Base-by-base conservation (phyloP, 176 grass and related monocot genomes). In the Guadua angustifolia region DNA sequence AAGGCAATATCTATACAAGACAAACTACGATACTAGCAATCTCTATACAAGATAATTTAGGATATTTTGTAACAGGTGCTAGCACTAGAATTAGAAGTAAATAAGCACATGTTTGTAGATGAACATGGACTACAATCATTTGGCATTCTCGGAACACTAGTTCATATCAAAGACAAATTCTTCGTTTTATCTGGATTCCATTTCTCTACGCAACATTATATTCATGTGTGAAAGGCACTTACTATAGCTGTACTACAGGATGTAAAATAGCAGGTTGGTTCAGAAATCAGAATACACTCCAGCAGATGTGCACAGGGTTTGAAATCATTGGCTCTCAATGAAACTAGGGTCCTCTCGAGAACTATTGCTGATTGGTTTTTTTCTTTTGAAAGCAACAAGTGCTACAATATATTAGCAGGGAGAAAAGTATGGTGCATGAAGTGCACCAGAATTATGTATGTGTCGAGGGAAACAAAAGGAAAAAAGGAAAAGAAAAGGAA, bases 251-350 rank as follows among this genome's bases (percentile, higher is more conserved):
- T 61, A 5, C 71, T 71, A 25, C 89, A 96, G 96, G 96, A 95
- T 82, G 79, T 96, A 67, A 95, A 89, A 84, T 96, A 91, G 93
- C 86, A 87, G 66, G 88, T 92, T 85, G 93, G 93, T 66, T 29
- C 29, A 29, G 29, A 1, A 29, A 29, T 70, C 88, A 66, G 81
- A 94, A 21, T 99, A 99, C 88, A 91, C 88, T 13, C 96, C 96
- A 43, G 93, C 89, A 62, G 96, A 95, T 88, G 96, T 63, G 93
- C 91, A 2, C 91, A 99, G 74, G 88, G 93, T 68, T 90, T 99
- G 74, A 96, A 99, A 88, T 95, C 93, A 10, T 82, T 95, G 14
- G 92, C 89, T 74, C 91, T 99, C 17, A 95, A 86, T 33, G 93
- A 99, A 82, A 95, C 86, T 21, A 95, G 88, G 83, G 74, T 89